Conservation (phyloP, 257 asterid species). For the Coffea eugenioides region DNA sequence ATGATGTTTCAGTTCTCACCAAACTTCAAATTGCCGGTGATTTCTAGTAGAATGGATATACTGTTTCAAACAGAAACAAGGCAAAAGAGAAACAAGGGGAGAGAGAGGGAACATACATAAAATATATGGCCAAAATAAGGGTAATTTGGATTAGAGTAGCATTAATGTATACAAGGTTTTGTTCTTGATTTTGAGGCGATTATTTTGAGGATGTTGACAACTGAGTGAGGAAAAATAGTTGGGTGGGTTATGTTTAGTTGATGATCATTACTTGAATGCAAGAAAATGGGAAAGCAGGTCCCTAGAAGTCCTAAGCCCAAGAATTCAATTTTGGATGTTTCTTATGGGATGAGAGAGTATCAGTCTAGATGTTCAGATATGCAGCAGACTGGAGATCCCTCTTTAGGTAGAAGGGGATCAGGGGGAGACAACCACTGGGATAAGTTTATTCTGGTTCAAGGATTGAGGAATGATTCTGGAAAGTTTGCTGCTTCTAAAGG, state of each 20-base stretch:
- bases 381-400: slow-evolving; percentile 40
- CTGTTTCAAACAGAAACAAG: slow-evolving; percentile 7
- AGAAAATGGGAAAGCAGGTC: slow-evolving; percentile 51
- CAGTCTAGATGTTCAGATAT: slow-evolving; percentile 37
- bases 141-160: background rate
- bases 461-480: slow-evolving; percentile 42
- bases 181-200: background rate
- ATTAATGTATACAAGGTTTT: background rate
- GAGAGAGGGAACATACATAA: no score
- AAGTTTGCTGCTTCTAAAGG: slow-evolving; percentile 47
- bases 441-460: slow-evolving; percentile 35
- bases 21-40: slow-evolving; percentile 20
- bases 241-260: background rate
- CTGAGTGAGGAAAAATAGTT: background rate
- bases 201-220: background rate
- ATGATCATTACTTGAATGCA: background rate
- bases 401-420: slow-evolving; percentile 50
- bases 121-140: background rate
- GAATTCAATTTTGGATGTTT: slow-evolving; percentile 27
- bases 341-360: slow-evolving; percentile 38
- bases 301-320: slow-evolving; percentile 37
- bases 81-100: background rate
- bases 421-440: slow-evolving; percentile 47
- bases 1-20: slow-evolving; percentile 23
- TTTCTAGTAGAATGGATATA: background rate